Conservation (phyloP, 2,329 filamentous ascomycete species). For the Exophiala viscosa region DNA sequence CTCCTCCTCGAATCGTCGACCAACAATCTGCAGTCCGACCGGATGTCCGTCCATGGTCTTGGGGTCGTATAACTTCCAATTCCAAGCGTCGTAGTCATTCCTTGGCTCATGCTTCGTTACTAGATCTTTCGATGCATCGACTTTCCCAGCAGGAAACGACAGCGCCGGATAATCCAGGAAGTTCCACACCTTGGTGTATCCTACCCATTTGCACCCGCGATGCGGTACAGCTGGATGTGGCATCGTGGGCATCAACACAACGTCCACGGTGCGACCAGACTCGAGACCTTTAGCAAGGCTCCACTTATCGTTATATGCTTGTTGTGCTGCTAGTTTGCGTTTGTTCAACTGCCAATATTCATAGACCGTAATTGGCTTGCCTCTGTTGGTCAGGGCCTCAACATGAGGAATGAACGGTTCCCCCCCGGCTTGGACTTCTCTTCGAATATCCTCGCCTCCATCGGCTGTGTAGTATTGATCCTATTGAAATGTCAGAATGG, state of each 20-base stretch:
- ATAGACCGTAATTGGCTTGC: constrained; percentile 56
- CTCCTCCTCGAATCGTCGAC: constrained; percentile 53
- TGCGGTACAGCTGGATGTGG: constrained; percentile 46
- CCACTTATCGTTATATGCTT: constrained; percentile 60
- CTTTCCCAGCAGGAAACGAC: constrained; percentile 47
- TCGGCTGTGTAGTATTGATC: constrained; percentile 61
- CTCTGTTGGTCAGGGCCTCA: constrained; percentile 52
- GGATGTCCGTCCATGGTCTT: constrained; percentile 45
- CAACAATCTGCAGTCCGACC: constrained; percentile 53
- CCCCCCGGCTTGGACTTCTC: constrained; percentile 52
- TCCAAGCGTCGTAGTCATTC: constrained; percentile 52
- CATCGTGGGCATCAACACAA: constrained; percentile 57
- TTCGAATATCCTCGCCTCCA: constrained; percentile 60
- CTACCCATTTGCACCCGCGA: constrained; percentile 35
- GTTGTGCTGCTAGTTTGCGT: constrained; percentile 52
- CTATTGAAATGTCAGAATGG: constrained; percentile 27
- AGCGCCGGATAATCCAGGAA: constrained; percentile 60
- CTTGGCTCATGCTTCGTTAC: constrained; percentile 43
- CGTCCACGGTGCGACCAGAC: constrained; percentile 50
- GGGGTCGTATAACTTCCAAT: constrained; percentile 47
- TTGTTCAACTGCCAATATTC: constrained; percentile 66
- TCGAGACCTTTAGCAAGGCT: constrained; percentile 40
- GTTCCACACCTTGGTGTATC: constrained; percentile 62
- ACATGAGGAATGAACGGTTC: constrained; percentile 61
- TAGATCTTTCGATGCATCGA: constrained; percentile 33